Evolutionary conservation across 306 rosid genomes (phyloP), one percentile per base, ranked within the genome.

Genomic region (Cucurbita argyrosperma): DNA sequence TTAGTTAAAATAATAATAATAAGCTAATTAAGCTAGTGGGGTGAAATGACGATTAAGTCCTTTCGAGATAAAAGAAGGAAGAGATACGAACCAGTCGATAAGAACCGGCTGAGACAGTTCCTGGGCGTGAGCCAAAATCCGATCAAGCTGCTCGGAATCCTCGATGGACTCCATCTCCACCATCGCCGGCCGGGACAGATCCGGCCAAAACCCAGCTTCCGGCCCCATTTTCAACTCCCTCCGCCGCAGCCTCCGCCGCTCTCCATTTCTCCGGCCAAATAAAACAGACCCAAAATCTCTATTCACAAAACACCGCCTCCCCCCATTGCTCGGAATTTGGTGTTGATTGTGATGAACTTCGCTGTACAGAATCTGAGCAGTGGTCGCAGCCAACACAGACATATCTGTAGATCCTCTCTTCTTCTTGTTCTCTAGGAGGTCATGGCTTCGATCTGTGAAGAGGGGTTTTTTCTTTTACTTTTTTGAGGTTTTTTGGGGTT

Each of bases 61-160:
- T 49, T 49, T 49, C 1, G 18, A 50, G 15, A 50, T 50, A 13
- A 50, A 50, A 50, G 54, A 3, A 13, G 18, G 54, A 50, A 50
- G 54, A 13, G 13, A 57, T 10, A 45, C 38, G 55, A 42, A 93
- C 94, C 97, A 94, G 53, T 90, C 98, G 67, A 94, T 88, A 83
- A 94, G 46, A 66, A 94, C 59, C 6, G 92, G 90, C 14, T 89
- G 84, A 10, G 93, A 87, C 7, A 78, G 79, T 5, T 87, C 80
- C 5, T 76, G 86, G 43, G 97, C 88, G 4, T 30, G 79, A 58
- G 72, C 16, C 5, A 93, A 84, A 82, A 93, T 87, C 74, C 62
- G 97, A 82, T 94, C 98, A 0, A 90, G 87, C 0, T 90, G 95
- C 10, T 87, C 92, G 54, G 73, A 69, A 77, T 89, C 92, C 26